Percentiles rank a stretch among this genome's conserved stretches.
Evolutionary conservation across 352 stramenopile species (phyloP).

Genomic region (Phytophthora tentaculata): DNA sequence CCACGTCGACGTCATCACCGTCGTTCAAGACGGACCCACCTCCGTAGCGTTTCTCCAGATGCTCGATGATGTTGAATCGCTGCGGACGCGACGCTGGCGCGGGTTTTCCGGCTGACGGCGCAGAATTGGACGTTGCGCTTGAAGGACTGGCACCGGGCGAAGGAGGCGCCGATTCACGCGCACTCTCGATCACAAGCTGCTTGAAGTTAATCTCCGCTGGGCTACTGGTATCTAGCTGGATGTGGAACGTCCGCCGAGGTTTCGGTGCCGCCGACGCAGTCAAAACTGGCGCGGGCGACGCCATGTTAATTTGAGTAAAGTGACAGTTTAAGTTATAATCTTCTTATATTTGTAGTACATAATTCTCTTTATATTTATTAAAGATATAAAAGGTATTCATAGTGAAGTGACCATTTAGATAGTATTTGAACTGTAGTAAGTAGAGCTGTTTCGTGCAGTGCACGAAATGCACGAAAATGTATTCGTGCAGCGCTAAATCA

Average conservation of each 20-base stretch:
- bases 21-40: constrained; percentile 67
- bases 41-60: constrained; percentile 86
- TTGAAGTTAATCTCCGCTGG: constrained; percentile 81
- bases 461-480: too few relatives aligned
- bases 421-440: too few relatives aligned
- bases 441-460: too few relatives aligned
- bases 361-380: too few relatives aligned
- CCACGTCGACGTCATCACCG: constrained; percentile 21
- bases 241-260: constrained; percentile 52
- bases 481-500: too few relatives aligned
- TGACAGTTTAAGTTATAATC: too few relatives aligned
- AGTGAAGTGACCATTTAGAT: too few relatives aligned
- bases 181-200: constrained; percentile 48
- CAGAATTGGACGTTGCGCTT: not conserved
- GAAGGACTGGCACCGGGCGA: not conserved
- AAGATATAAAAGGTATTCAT: too few relatives aligned
- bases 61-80: constrained; percentile 89
- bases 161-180: constrained; percentile 1
- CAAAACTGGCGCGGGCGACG: too few relatives aligned
- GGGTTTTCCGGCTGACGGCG: not conserved
- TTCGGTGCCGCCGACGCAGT: constrained; percentile 11
- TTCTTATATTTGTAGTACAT: too few relatives aligned
- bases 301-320: too few relatives aligned
- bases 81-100: constrained; percentile 25
- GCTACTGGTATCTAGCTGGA: constrained; percentile 48